phyloP scores from a whole-genome alignment of 1,139 yeast genomes.

The Magnusiomyces suaveolens region DNA sequence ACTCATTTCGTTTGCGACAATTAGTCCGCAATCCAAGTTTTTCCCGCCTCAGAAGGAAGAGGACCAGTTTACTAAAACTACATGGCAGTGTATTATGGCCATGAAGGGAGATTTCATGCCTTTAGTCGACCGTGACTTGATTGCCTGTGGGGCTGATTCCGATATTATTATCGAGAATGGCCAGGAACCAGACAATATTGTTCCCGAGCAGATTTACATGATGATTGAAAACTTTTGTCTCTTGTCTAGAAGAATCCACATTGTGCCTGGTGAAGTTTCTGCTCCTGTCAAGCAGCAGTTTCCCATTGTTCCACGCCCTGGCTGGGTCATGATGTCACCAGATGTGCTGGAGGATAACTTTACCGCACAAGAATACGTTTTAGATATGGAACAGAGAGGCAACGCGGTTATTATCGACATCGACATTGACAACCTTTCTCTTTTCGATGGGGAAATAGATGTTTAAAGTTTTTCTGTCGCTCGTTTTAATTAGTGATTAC shows the following conservation, averaged over 20 bases:
- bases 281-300: too few species aligned
- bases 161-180: constrained; percentile 60
- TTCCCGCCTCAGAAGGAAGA: constrained; percentile 22
- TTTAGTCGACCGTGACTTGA: constrained; percentile 83
- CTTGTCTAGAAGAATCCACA: constrained; percentile 72
- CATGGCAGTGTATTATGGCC: constrained; percentile 97
- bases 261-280: constrained; percentile 47
- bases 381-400: constrained; percentile 38
- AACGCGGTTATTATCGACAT: constrained; percentile 51
- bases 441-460: constrained; percentile 53
- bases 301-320: constrained; percentile 68
- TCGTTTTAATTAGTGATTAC: too few species aligned
- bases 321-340: constrained; percentile 92
- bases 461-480: too few species aligned
- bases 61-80: constrained; percentile 22
- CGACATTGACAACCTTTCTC: constrained; percentile 73
- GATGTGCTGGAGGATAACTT: constrained; percentile 70
- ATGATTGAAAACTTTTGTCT: constrained; percentile 87
- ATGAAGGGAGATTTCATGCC: constrained; percentile 86
- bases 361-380: constrained; percentile 38
- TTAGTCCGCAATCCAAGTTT: constrained; percentile 32
- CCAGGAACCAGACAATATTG: constrained; percentile 30
- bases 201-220: constrained; percentile 68
- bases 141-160: too few species aligned
- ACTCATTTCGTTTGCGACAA: constrained; percentile 53